These are phyloP conservation scores for Pleurotus pulmonarius DNA, from an alignment of 768 basidiomycete genomes.

Conservation along the genomic window DNA sequence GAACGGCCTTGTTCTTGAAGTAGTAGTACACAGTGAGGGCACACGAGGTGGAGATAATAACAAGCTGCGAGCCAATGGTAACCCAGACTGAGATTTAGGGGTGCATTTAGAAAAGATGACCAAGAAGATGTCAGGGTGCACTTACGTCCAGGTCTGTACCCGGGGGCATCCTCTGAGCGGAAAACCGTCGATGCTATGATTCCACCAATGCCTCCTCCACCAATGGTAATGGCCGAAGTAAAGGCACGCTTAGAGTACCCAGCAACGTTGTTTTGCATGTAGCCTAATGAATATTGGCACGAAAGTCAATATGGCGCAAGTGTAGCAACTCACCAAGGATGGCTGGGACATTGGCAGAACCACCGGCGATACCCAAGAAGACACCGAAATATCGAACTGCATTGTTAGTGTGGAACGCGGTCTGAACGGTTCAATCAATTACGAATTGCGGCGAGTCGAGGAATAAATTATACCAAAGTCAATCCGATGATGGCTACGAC, in stretches of 20 bases:
- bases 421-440: background rate
- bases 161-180: slow-evolving; percentile 30
- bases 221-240: slow-evolving; percentile 30
- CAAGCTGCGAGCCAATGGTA: slow-evolving; percentile 31
- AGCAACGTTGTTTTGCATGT: slow-evolving; percentile 26
- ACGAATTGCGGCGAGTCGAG: background rate
- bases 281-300: background rate
- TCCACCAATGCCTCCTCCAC: slow-evolving; percentile 34
- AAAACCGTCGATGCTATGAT: slow-evolving; percentile 35
- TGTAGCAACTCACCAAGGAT: slow-evolving; percentile 32
- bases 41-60: slow-evolving; percentile 25
- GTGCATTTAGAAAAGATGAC: slow-evolving; percentile 4
- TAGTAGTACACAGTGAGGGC: slow-evolving; percentile 24
- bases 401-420: slow-evolving; percentile 6
- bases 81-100: slow-evolving; percentile 28
- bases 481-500: slow-evolving; percentile 29
- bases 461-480: slow-evolving; percentile 13
- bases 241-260: slow-evolving; percentile 36
- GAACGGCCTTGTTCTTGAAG: slow-evolving; percentile 24
- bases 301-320: slow-evolving; percentile 18
- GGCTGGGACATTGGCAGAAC: slow-evolving; percentile 30
- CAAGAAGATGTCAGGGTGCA: background rate
- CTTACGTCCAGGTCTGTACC: slow-evolving; percentile 11
- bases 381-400: slow-evolving; percentile 13
- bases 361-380: slow-evolving; percentile 32